Evolutionary conservation across 805 yeast species (phyloP), one percentile per base, ranked within the genome.

Genomic region (Saccharomycopsis vini): DNA sequence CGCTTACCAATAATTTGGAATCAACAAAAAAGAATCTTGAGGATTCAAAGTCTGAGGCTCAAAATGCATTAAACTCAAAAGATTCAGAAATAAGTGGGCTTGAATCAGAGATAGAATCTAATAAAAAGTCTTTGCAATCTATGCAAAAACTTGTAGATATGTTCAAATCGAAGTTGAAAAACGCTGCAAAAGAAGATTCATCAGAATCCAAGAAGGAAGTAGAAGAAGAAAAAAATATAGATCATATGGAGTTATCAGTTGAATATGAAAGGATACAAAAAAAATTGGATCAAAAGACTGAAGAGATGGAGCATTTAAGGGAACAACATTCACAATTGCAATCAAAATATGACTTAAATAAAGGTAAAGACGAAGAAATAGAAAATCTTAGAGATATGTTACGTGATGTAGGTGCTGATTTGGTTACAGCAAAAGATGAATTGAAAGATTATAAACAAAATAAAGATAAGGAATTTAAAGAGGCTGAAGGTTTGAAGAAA

Each of bases 321-420:
- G 36, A 38, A 22, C 36, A 34, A 7, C 26, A n/a, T 19, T 24
- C 36, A 16, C 26, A 42, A 29, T 33, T 43, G 7, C 32, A 39
- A 7, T 21, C 36, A 39, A 22, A 34, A 19, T 44, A 31, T 18
- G 19, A 30, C 12, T 20, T 15, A 33, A 21, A 26, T 34, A 46
- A 30, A 58, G 24, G 43, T 51, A 77, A 77, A 47, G 46, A 56
- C 10, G 83, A 76, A 43, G 95, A 88, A 54, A 63, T 87, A 15
- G 87, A 77, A 38, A 71, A 68, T 42, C 67, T 83, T 41, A 74
- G 79, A 54, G 96, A 87, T 46, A 84, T 81, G 85, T 59, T 89
- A 43, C 72, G 72, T 50, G 77, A 74, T 45, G 69, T 88, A 22
- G 96, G 96, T 1, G 75, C 83, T 54, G 94, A 86, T 40, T 66